Evolutionary conservation across 257 asterid species (phyloP), one percentile per base, ranked within the genome.

Genomic region (Euphrasia confusa): DNA sequence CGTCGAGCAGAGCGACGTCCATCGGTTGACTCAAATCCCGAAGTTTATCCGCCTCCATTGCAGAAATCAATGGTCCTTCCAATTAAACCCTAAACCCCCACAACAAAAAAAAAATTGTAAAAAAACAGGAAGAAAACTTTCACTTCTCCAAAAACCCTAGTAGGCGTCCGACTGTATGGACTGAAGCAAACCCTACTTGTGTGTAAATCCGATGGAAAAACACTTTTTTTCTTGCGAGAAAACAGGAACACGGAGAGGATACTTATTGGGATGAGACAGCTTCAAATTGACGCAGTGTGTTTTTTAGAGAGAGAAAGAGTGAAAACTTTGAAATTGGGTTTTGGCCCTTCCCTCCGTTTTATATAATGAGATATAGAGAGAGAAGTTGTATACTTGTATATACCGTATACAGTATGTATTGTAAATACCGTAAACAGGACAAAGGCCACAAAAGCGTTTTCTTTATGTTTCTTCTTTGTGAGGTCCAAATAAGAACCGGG

Each of bases 11-110:
- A 11, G 82, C 44, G 55, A 91, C 97, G 52, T 91, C 95, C 63
- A 91, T 75, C 57, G 98, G 98, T 78, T 86, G 97, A 61, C 85
- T 78, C 79, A 91, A 84, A 84, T 88, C 95, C 66, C 95, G 75
- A 13, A 88, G 79, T 86, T 80, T 88, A 71, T 84, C 96, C 69
- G 94, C 89, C 64, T 89, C 96, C 95, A 86, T 86, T 69, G 78
- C 73, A 57, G 74, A 72, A 67, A 71, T 52, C 54, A 68, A 40
- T 58, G 53, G 67, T 53, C 33, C 8, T 64, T 56, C 21, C 18
- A 21, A 62, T 65, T 60, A 75, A 81, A 81, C 81, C 80, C 86
- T 80, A 81, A 64, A 42, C 69, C 58, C 39, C 17, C 27, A 54
- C 28, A 35, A 58, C n/a, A 3, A 14, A 48, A 44, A 47, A n/a